These are phyloP conservation scores for Deinandra increscens DNA, from an alignment of 129 eudicot species.

Conservation along the genomic window DNA sequence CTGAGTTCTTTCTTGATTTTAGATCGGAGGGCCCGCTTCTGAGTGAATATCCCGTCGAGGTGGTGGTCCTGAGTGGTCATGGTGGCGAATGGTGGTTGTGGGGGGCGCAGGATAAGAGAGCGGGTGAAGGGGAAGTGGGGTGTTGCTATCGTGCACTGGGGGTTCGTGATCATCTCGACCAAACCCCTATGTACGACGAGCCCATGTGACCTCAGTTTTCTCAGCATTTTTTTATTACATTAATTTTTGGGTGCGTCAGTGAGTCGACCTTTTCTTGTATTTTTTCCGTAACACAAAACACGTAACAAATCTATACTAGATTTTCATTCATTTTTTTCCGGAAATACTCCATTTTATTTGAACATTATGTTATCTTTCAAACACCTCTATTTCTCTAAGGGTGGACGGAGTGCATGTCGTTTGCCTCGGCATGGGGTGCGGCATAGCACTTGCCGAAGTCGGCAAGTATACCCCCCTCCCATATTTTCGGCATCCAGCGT, in stretches of 20 bases:
- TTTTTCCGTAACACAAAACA: too few relatives aligned
- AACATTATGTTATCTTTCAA: too few relatives aligned
- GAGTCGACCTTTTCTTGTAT: neutral
- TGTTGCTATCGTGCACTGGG: conserved; percentile 37
- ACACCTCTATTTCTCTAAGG: too few relatives aligned
- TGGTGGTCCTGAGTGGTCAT: conserved; percentile 28
- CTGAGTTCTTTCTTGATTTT: conserved; percentile 67
- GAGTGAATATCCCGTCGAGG: conserved; percentile 58
- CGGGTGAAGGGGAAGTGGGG: conserved; percentile 15
- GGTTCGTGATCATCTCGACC: conserved; percentile 22
- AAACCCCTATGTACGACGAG: conserved; percentile 24
- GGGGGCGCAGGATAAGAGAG: conserved; percentile 32
- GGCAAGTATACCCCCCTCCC: too few relatives aligned
- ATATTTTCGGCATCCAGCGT: too few relatives aligned
- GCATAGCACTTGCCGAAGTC: too few relatives aligned
- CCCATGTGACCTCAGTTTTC: conserved; percentile 32
- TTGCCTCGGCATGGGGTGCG: too few relatives aligned
- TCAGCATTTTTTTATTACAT: conserved; percentile 23
- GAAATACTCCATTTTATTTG: too few relatives aligned
- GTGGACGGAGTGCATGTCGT: too few relatives aligned
- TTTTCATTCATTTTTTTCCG: too few relatives aligned
- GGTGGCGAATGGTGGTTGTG: conserved; percentile 29
- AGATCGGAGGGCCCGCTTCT: conserved; percentile 55
- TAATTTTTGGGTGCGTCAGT: neutral
- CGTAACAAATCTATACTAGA: too few relatives aligned